These are phyloP conservation scores for Mycosphaerella arachidis DNA, from an alignment of 2,329 filamentous ascomycete genomes.

Conservation along the genomic window DNA sequence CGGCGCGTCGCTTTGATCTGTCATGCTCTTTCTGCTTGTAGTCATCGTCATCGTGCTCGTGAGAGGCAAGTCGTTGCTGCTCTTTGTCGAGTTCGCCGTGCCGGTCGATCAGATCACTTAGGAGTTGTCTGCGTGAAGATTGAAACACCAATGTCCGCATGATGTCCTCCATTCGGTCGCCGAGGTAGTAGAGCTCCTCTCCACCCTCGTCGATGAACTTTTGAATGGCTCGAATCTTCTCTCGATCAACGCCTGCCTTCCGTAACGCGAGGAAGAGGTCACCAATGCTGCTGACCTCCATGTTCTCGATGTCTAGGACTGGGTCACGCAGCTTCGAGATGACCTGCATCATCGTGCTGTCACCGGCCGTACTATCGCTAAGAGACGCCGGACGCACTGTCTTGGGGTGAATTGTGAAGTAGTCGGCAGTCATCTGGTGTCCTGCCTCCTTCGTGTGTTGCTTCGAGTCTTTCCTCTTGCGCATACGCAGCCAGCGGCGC, in stretches of 20 bases:
- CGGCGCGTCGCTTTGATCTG: conserved; percentile 45
- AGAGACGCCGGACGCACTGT: conserved; percentile 20
- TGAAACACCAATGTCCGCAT: conserved; percentile 89
- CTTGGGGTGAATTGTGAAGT: conserved; percentile 65
- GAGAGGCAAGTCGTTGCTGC: conserved; percentile 43
- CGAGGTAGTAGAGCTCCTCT: conserved; percentile 70
- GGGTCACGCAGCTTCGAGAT: conserved; percentile 33
- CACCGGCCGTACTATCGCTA: conserved; percentile 18
- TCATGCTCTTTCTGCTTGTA: conserved; percentile 42
- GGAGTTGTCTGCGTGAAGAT: conserved; percentile 71
- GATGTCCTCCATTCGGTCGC: conserved; percentile 73
- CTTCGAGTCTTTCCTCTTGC: conserved; percentile 57
- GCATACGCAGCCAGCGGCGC: conserved; percentile 78
- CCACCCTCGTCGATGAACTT: conserved; percentile 74
- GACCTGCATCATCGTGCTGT: conserved; percentile 13
- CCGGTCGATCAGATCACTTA: conserved; percentile 61
- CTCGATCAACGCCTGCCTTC: conserved; percentile 73
- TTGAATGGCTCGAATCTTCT: conserved; percentile 80
- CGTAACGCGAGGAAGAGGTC: conserved; percentile 66
- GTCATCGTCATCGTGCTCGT: conserved; percentile 36
- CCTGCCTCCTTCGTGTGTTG: conserved; percentile 48
- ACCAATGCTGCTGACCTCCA: conserved; percentile 61
- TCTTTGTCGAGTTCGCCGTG: conserved; percentile 54
- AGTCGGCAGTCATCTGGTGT: conserved; percentile 68
- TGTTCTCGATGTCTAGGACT: conserved; percentile 44